phyloP scores from a whole-genome alignment of 768 basidiomycete genomes.

The Boletus sp. region DNA sequence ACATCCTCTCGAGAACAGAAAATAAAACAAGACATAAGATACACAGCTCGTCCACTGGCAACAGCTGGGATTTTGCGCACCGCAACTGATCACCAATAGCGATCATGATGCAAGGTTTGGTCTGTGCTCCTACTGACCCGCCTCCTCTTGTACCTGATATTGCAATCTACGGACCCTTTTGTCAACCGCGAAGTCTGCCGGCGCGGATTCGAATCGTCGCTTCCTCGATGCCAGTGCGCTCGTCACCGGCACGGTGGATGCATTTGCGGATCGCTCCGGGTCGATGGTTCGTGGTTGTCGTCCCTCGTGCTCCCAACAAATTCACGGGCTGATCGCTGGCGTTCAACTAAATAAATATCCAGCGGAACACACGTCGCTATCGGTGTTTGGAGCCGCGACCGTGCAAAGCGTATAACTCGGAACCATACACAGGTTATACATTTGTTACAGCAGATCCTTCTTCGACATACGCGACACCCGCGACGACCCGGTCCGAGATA shows the following conservation, averaged over 20 bases:
- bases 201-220: background rate
- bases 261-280: conserved; percentile 12
- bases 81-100: no score
- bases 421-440: background rate
- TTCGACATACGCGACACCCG: conserved; percentile 24
- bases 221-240: background rate
- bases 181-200: conserved; percentile 2
- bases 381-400: no score
- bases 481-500: conserved; percentile 51
- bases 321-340: background rate
- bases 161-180: background rate
- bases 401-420: background rate
- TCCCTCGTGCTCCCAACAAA: background rate
- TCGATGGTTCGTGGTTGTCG: no score
- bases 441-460: conserved; percentile 1
- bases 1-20: background rate
- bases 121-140: background rate
- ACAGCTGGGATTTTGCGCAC: no score
- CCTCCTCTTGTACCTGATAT: background rate
- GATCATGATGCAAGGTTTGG: background rate
- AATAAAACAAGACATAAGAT: background rate
- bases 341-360: background rate
- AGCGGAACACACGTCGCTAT: no score
- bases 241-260: background rate
- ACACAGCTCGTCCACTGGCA: background rate